Conservation (phyloP, 2,329 filamentous ascomycete genomes). For the Aspergillus fumigatiaffinis region DNA sequence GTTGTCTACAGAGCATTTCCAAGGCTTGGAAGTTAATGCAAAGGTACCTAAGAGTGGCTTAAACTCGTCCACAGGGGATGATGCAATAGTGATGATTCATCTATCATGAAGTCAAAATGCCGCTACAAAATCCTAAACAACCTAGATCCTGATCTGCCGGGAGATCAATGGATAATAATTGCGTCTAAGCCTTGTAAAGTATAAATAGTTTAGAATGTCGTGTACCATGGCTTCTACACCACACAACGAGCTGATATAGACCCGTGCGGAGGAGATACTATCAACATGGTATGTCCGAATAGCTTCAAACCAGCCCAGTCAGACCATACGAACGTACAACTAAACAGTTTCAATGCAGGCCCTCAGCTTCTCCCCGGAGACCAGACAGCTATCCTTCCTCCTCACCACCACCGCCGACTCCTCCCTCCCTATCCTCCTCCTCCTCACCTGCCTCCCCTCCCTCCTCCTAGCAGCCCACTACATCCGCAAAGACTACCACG, state of each 20-base stretch:
- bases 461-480: conserved; percentile 53
- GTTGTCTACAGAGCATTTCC: not conserved
- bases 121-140: not conserved
- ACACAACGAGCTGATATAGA: not conserved
- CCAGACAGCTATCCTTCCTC: not conserved
- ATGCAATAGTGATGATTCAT: not conserved
- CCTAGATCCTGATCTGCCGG: not conserved
- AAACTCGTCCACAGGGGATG: not conserved
- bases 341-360: not conserved
- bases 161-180: no score
- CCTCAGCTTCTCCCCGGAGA: not conserved
- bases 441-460: conserved; percentile 44
- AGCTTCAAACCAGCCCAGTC: not conserved
- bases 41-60: not conserved
- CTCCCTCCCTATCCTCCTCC: conserved; percentile 3
- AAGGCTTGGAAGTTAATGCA: not conserved
- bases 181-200: not conserved
- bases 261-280: not conserved
- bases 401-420: not conserved
- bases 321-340: not conserved
- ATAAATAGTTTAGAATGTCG: not conserved
- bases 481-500: conserved; percentile 59
- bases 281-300: not conserved
- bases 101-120: not conserved
- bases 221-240: not conserved